Evolutionary conservation across 768 basidiomycete genomes (phyloP).

Genomic region (Leucocoprinus birnbaumii): DNA sequence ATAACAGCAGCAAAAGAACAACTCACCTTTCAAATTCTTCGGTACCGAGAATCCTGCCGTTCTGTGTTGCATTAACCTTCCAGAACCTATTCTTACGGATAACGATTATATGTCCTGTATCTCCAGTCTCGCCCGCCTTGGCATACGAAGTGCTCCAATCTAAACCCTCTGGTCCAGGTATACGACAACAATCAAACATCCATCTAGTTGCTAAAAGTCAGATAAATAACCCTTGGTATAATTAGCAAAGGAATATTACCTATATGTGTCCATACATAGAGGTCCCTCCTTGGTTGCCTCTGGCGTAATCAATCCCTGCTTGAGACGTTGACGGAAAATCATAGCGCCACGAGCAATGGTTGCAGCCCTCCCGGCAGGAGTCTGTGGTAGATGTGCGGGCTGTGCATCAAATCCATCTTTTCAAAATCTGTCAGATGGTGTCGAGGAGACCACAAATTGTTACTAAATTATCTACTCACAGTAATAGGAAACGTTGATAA

Average conservation of each 20-base stretch:
- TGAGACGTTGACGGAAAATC: slow-evolving; percentile 69
- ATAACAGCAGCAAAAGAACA: background rate
- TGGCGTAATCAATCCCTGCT: slow-evolving; percentile 60
- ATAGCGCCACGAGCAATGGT: slow-evolving; percentile 66
- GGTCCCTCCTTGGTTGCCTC: slow-evolving; percentile 68
- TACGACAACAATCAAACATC: slow-evolving; percentile 91
- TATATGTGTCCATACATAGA: slow-evolving; percentile 85
- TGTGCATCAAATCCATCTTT: slow-evolving; percentile 79
- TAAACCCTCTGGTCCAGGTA: slow-evolving; percentile 68
- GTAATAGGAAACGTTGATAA: slow-evolving; percentile 93
- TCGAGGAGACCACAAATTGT: background rate
- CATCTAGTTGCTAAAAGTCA: slow-evolving; percentile 43
- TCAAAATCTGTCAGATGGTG: slow-evolving; percentile 8
- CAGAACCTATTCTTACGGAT: slow-evolving; percentile 84
- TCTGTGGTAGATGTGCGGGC: slow-evolving; percentile 57
- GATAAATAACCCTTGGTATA: background rate
- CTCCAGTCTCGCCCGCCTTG: slow-evolving; percentile 47
- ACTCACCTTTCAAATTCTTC: slow-evolving; percentile 62
- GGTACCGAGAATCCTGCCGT: slow-evolving; percentile 60
- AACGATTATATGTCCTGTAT: slow-evolving; percentile 79
- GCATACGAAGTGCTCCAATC: slow-evolving; percentile 81
- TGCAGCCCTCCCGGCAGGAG: slow-evolving; percentile 66
- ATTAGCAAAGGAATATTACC: slow-evolving; percentile 38
- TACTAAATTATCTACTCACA: slow-evolving; percentile 57
- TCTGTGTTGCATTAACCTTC: slow-evolving; percentile 64